Base-by-base conservation (phyloP, 2,329 filamentous ascomycete species). In the Fusarium sambucinum region DNA sequence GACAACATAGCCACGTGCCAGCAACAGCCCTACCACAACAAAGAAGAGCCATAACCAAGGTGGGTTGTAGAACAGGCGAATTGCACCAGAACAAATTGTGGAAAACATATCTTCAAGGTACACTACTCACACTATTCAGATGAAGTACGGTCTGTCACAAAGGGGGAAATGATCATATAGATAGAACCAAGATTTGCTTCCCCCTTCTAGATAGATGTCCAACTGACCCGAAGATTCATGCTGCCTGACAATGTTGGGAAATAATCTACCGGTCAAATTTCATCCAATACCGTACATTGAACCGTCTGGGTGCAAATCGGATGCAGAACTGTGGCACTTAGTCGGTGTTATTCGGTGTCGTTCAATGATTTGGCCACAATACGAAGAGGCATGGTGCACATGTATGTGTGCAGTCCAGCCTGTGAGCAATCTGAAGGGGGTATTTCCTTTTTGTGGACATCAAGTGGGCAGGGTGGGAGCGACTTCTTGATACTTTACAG, bases 61-160 rank as follows among this genome's bases (percentile, higher is more conserved):
- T 46, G n/a, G 27, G 44, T 32, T 46, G n/a, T 46, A 46, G 21
- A 46, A 23, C 27, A 46, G 13, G n/a, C 6, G 44, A 32, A 32
- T 23, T 46, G 44, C 6, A 16, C 27, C 27, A 14, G 44, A 32
- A 12, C 9, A 21, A 46, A 32, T 46, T 1, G 29, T 32, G 27
- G 44, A 46, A 46, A 46, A 46, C 44, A 46, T 46, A 32, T 46
- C 44, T 32, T 46, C 44, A 32, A 46, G 4, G 27, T 46, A 46
- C n/a, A 32, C 44, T 32, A 46, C 27, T 45, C 41, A 45, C 41
- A 29, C 23, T 27, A 45, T 45, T 30, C 25, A 45, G 44, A 23
- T 46, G 29, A 21, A 23, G 12, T 46, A 21, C n/a, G 44, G 17
- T 30, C 42, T 45, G 12, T 46, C 44, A 46, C n/a, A 46, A 32